phyloP scores from a whole-genome alignment of 2,329 filamentous ascomycete genomes.

The Aspergillus fischeri region DNA sequence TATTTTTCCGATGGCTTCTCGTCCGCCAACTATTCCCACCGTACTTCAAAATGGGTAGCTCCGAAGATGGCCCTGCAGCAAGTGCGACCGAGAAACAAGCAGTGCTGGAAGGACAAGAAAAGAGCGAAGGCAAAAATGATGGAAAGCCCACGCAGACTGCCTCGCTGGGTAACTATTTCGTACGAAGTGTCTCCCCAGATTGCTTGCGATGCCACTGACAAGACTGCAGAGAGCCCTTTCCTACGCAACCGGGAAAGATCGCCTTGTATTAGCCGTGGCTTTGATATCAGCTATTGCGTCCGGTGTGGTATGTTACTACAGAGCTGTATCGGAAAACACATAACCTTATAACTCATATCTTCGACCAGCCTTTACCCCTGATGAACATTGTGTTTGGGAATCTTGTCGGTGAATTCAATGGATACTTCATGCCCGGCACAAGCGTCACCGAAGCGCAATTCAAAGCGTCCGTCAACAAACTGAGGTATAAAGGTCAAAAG shows the following conservation, averaged over 20 bases:
- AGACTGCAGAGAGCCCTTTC: neutral
- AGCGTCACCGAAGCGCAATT: slow-evolving; percentile 46
- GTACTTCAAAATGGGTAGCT: neutral
- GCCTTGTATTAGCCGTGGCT: neutral
- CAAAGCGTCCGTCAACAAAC: slow-evolving; percentile 46
- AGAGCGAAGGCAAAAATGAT: neutral
- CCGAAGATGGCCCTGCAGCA: neutral
- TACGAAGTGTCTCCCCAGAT: neutral
- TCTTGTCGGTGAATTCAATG: slow-evolving; percentile 53
- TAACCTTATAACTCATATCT: neutral
- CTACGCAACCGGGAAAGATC: neutral
- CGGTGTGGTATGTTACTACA: slow-evolving; percentile 21
- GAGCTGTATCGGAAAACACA: neutral
- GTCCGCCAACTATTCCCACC: neutral
- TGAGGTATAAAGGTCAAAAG: slow-evolving; percentile 2
- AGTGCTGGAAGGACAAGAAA: neutral
- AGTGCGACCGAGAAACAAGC: neutral
- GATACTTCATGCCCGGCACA: slow-evolving; percentile 48
- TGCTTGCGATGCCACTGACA: neutral
- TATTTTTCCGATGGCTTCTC: too few species aligned
- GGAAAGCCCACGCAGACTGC: neutral
- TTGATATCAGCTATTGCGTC: slow-evolving; percentile 20
- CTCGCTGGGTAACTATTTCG: neutral
- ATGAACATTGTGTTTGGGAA: slow-evolving; percentile 59
- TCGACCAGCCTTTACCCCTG: slow-evolving; percentile 37